These are phyloP conservation scores for Camellia granthamiana DNA, from an alignment of 148 eudicot species.

Conservation along the genomic window DNA sequence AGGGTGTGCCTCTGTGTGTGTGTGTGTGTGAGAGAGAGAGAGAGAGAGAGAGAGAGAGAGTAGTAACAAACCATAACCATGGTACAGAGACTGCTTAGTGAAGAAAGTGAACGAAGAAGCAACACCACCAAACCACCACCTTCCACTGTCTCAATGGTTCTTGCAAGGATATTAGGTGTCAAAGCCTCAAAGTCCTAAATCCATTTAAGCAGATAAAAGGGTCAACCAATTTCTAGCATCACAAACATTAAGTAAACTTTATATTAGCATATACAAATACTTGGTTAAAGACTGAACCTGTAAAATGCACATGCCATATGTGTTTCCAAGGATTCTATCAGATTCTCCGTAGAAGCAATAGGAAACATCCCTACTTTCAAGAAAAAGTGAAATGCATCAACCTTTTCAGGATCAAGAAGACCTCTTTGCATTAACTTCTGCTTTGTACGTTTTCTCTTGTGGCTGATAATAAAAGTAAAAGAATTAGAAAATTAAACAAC, in stretches of 20 bases:
- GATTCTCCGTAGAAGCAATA: constrained; percentile 81
- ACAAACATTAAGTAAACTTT: neutral
- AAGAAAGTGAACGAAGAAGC: constrained; percentile 67
- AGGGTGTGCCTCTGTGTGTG: neutral
- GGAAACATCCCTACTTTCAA: constrained; percentile 65
- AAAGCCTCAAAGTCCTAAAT: constrained; percentile 86
- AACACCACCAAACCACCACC: constrained; percentile 86
- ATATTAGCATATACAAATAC: neutral
- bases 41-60: neutral
- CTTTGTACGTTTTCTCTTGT: constrained; percentile 74
- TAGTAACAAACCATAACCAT: constrained; percentile 74
- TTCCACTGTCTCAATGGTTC: constrained; percentile 95
- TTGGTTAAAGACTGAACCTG: constrained; percentile 45
- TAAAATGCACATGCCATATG: constrained; percentile 92
- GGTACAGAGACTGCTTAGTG: constrained; percentile 77
- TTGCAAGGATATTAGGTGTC: constrained; percentile 90
- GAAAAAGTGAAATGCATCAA: constrained; percentile 66
- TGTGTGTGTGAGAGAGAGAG: neutral
- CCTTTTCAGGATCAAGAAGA: constrained; percentile 74
- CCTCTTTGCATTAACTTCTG: constrained; percentile 65
- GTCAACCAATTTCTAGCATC: neutral
- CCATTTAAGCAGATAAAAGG: neutral
- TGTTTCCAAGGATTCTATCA: constrained; percentile 82
- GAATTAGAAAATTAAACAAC: neutral
- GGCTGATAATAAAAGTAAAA: constrained; percentile 38